A percentile compares a stretch with the other conserved stretches of the same genome.
These are phyloP conservation scores for Colletotrichum spaethianum DNA, from an alignment of 2,329 filamentous ascomycete genomes.

Conservation along the genomic window DNA sequence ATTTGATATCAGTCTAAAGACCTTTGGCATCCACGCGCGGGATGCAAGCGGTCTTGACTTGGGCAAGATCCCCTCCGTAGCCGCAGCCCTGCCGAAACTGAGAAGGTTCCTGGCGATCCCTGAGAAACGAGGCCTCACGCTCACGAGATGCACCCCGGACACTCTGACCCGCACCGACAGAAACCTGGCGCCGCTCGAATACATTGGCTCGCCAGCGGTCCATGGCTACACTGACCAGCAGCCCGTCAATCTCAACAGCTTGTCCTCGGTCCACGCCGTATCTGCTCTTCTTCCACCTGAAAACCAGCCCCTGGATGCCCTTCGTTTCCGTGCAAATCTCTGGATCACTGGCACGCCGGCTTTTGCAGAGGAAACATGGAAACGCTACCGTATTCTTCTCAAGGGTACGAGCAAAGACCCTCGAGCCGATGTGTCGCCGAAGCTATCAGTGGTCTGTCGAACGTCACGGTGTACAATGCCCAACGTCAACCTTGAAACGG, in stretches of 20 bases:
- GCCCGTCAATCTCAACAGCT: constrained; percentile 43
- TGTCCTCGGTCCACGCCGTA: constrained; percentile 43
- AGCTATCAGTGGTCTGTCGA: constrained; percentile 42
- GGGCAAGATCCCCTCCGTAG: constrained; percentile 35
- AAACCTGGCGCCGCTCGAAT: constrained; percentile 41
- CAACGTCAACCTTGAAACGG: constrained; percentile 39
- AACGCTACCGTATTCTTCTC: constrained; percentile 37
- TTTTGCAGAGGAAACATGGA: constrained; percentile 43
- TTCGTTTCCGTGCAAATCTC: constrained; percentile 43
- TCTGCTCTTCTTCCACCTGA: constrained; percentile 37
- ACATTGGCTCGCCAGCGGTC: constrained; percentile 42
- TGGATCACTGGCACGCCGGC: constrained; percentile 41
- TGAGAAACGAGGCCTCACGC: constrained; percentile 24
- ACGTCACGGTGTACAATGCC: constrained; percentile 43
- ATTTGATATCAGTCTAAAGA: constrained; percentile 5
- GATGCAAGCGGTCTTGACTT: constrained; percentile 40
- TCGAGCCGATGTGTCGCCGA: constrained; percentile 19
- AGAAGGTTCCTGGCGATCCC: constrained; percentile 39
- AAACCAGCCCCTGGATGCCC: constrained; percentile 40
- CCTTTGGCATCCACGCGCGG: constrained; percentile 42
- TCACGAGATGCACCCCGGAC: constrained; percentile 39
- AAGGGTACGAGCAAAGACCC: background rate
- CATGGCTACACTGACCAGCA: constrained; percentile 44
- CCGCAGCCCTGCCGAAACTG: constrained; percentile 37
- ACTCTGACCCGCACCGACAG: constrained; percentile 37